Percentiles rank a stretch among this genome's conserved stretches.
phyloP scores from a whole-genome alignment of 495 filamentous ascomycete species.

The Saxophila tyrrhenica region DNA sequence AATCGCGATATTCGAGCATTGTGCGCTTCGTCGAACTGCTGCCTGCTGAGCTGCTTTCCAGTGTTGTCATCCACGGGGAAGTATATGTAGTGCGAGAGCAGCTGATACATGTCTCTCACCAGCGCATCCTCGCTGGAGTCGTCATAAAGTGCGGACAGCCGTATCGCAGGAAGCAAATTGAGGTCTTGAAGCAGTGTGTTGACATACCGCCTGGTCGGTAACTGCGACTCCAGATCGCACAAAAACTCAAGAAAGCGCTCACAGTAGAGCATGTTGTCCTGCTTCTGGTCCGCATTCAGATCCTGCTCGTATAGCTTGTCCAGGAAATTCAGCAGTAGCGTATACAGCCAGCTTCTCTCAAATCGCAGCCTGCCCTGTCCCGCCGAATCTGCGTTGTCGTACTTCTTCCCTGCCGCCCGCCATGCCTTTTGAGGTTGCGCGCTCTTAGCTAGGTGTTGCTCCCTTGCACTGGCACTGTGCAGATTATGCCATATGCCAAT shows the following conservation, averaged over 20 bases:
- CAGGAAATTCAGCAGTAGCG: slow-evolving; percentile 74
- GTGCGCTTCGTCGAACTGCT: slow-evolving; percentile 69
- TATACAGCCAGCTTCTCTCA: slow-evolving; percentile 88
- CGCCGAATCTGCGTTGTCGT: slow-evolving; percentile 72
- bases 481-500: slow-evolving; percentile 95
- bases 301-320: slow-evolving; percentile 52
- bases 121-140: slow-evolving; percentile 56
- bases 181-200: slow-evolving; percentile 87
- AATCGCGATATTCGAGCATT: slow-evolving; percentile 64
- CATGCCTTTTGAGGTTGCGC: slow-evolving; percentile 73
- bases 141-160: slow-evolving; percentile 66
- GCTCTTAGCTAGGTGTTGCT: slow-evolving; percentile 55
- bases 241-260: slow-evolving; percentile 88
- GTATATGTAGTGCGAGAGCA: slow-evolving; percentile 72
- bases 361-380: slow-evolving; percentile 72
- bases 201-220: slow-evolving; percentile 87
- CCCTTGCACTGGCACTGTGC: slow-evolving; percentile 56
- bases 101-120: slow-evolving; percentile 65
- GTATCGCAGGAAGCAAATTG: slow-evolving; percentile 72
- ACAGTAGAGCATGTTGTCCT: slow-evolving; percentile 69
- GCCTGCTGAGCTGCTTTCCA: slow-evolving; percentile 57
- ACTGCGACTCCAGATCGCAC: slow-evolving; percentile 81
- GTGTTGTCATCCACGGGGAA: slow-evolving; percentile 91
- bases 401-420: slow-evolving; percentile 77
- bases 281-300: slow-evolving; percentile 20